Base-by-base conservation (phyloP, 208 protist genomes). In the Leishmania tropica region DNA sequence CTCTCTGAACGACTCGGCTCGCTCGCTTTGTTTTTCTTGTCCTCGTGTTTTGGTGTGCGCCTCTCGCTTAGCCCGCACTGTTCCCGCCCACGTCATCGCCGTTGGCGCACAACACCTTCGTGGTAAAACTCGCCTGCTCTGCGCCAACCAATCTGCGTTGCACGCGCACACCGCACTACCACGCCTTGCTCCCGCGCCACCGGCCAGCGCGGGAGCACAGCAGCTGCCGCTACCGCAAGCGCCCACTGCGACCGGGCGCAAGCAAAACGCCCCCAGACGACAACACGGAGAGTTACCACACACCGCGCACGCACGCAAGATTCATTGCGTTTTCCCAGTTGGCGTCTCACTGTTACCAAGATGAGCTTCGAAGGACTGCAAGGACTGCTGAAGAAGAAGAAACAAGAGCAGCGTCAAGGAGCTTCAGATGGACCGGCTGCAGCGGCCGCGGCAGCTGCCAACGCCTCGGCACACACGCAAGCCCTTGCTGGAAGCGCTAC, bases 291-390 rank as follows among this genome's bases (percentile, higher is more conserved):
- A 45, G 8, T 6, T 37, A 74, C 70, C 24, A 75, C 37, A 42
- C 71, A 11, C 4, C 24, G 37, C 70, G 28, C 21, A 13, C 4
- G 45, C 51, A 42, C 73, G 11, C 47, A 24, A 42, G 28, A 21
- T 1, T 5, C 13, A 54, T 2, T 1, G 21, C 70, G 7, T 11
- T 53, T 19, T 24, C n/a, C 28, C 19, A 45, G 6, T 42, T 74
- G 15, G 71, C 40, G n/a, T 42, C 35, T 6, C 51, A 54, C 54
- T 28, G 70, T 35, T 53, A 2, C 70, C 47, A 80, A 64, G 65
- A 87, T 86, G 80, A 70, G 83, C 40, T 90, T 90, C 40, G 83
- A 85, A 28, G 87, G 83, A 6, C 64, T 90, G 19, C 75, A 84
- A 24, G 83, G 76, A 5, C 72, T 84, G n/a, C 65, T 90, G 19